Base-by-base conservation (phyloP, 139 green algal species). In the Coelastrella sp. region DNA sequence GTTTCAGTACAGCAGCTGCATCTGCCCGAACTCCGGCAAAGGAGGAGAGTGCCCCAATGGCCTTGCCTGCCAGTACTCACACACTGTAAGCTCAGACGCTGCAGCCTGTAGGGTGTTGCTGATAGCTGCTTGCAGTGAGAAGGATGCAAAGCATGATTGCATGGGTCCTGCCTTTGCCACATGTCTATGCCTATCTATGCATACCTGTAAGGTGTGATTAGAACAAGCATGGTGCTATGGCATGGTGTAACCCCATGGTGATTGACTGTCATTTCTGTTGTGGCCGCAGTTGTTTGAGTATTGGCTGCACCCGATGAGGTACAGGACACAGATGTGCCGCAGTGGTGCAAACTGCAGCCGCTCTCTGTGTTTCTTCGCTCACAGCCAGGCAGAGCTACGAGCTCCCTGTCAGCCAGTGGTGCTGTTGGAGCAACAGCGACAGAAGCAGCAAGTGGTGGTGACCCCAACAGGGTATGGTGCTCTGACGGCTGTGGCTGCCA, bases 1-100 rank as follows among this genome's bases (percentile, higher is more conserved):
- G 34, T 95, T 94, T 86, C 86, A 88, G 41, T 99, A 99, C 94
- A 95, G 93, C 80, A 92, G 93, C 25, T 89, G 94, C 13, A 91
- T 96, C 67, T 99, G 97, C 88, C 96, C 97, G 1, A 94, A 99
- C 81, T 98, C 98, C 89, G 95, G 96, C 82, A 87, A 93, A n/a
- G 90, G 92, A 51, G 92, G 89, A 78, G 53, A 64, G 53, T 96
- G 93, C 86, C 75, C 88, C 23, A 83, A 91, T n/a, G 94, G 95
- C 32, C 93, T 96, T 66, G 19, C 62, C 6, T 98, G 95, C 90
- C 90, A 88, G 19, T 98, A 95, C 87, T 90, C 92, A 0, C 95
- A 98, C 85, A 95, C 95, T 98, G 90, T 93, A 93, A 88, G 41
- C 66, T 34, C 11, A 57, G 13, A 1, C 48, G 17, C 48, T 57